Evolutionary conservation across 352 stramenopile species (phyloP).

Genomic region (Phytopythium mirpurense): DNA sequence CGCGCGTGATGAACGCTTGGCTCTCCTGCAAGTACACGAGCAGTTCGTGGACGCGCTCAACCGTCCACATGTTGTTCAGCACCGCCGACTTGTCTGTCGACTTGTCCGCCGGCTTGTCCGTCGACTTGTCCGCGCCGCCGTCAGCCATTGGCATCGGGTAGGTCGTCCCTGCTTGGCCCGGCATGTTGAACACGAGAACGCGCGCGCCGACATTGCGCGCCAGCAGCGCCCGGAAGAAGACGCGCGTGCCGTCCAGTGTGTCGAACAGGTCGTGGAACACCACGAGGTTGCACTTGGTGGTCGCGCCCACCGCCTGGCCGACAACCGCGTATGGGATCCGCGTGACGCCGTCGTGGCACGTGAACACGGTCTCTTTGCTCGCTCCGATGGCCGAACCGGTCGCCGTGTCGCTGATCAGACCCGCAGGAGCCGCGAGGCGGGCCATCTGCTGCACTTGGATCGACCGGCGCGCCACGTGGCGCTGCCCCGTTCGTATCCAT

Average conservation of each 20-base stretch:
- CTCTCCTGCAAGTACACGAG: slow-evolving; percentile 72
- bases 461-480: slow-evolving; percentile 33
- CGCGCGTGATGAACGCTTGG: slow-evolving; percentile 56
- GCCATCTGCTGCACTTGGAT: slow-evolving; percentile 80
- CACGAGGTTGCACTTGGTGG: slow-evolving; percentile 82
- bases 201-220: slow-evolving; percentile 74
- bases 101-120: slow-evolving; percentile 20
- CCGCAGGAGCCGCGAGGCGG: slow-evolving; percentile 42
- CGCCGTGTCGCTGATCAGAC: slow-evolving; percentile 25
- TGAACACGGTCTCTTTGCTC: slow-evolving; percentile 40
- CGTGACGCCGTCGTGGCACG: slow-evolving; percentile 69
- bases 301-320: slow-evolving; percentile 53
- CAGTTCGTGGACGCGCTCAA: slow-evolving; percentile 80
- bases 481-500: slow-evolving; percentile 6
- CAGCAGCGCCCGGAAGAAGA: slow-evolving; percentile 85
- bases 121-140: slow-evolving; percentile 6
- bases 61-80: slow-evolving; percentile 87
- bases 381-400: slow-evolving; percentile 4
- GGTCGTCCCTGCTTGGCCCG: slow-evolving; percentile 80
- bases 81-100: slow-evolving; percentile 25
- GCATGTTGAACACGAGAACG: slow-evolving; percentile 89
- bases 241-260: slow-evolving; percentile 84
- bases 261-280: slow-evolving; percentile 93
- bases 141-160: slow-evolving; percentile 28
- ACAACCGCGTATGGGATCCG: slow-evolving; percentile 79